Base-by-base conservation (phyloP, 1,139 yeast species). In the Hemisphaericaspora lyxosophila region DNA sequence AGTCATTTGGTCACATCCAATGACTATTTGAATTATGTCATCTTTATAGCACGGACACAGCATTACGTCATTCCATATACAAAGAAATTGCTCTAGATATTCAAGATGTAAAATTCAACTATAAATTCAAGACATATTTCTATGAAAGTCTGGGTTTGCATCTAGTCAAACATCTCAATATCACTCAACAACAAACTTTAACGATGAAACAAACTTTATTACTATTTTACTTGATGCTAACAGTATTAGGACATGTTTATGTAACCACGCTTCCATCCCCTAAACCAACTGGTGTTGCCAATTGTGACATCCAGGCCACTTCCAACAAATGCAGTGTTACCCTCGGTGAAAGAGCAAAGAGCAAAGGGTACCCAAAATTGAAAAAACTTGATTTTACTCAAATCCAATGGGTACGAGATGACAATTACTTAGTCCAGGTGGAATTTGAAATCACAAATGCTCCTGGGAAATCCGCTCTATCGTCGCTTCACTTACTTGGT, bases 371-470 rank as follows among this genome's bases (percentile, higher is more conserved):
- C 15, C 31, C 31, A n/a, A n/a, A 6, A 5, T 28, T 28, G 16
- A 28, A 28, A 2, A 28, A 11, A 11, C n/a, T 28, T 12, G 13
- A 28, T 3, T 28, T 28, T 8, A 28, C 13, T 12, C 7, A 12
- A 20, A 20, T 28, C 15, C 13, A 28, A 8, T 28, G 31, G 31
- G 6, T 28, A 13, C 7, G 4, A 18, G 31, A 28, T 20, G 16
- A 12, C 15, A 4, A 6, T 7, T 28, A 28, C 3, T 14, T 6
- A 20, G 31, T 28, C 19, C 4, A 11, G 15, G 12, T 28, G 7
- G 31, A 28, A 17, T 28, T 28, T 28, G 31, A 28, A 12, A 28
- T 28, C 8, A 11, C 31, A 7, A 20, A 13, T n/a, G 31, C 23
- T 12, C 19, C 14, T n/a, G 22, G 23, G 13, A 28, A 28, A 14